Percentiles rank a stretch among this genome's conserved stretches.
Conservation (phyloP, 345 rosid genomes). For the Boechera stricta region DNA sequence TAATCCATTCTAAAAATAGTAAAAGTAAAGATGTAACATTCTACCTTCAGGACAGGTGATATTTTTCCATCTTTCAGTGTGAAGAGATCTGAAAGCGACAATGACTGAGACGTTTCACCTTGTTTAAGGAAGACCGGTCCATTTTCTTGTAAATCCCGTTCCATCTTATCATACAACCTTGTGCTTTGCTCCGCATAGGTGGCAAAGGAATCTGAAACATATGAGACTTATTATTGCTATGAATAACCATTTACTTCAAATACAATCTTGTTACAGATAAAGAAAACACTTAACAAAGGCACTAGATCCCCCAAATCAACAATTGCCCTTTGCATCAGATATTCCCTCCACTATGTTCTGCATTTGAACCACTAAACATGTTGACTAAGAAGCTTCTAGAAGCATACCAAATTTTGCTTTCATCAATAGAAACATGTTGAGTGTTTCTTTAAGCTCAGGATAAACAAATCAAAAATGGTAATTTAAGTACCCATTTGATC, state of each 20-base stretch:
- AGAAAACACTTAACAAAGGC: neutral
- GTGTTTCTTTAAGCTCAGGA: constrained; percentile 11
- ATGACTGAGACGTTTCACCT: constrained; percentile 90
- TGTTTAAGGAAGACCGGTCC: constrained; percentile 78
- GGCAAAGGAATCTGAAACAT: constrained; percentile 51
- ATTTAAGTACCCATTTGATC: constrained; percentile 7
- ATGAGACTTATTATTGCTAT: neutral
- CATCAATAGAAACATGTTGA: neutral
- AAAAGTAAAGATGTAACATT: constrained; percentile 5
- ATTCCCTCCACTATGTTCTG: neutral
- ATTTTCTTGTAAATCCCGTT: constrained; percentile 69
- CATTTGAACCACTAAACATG: neutral
- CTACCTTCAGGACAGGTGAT: constrained; percentile 75
- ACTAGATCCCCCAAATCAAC: constrained; percentile 1
- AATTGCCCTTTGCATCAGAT: constrained; percentile 18
- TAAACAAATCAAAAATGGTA: neutral
- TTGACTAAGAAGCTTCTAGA: neutral
- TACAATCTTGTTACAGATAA: constrained; percentile 1
- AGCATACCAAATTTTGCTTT: constrained; percentile 7
- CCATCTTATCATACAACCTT: constrained; percentile 79
- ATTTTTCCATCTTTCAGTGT: constrained; percentile 66
- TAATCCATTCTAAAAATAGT: constrained; percentile 1
- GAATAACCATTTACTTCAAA: neutral
- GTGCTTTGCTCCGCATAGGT: constrained; percentile 59
- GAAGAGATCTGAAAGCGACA: constrained; percentile 81